Base-by-base conservation (phyloP, 2,329 filamentous ascomycete species). In the Phoma sp. region DNA sequence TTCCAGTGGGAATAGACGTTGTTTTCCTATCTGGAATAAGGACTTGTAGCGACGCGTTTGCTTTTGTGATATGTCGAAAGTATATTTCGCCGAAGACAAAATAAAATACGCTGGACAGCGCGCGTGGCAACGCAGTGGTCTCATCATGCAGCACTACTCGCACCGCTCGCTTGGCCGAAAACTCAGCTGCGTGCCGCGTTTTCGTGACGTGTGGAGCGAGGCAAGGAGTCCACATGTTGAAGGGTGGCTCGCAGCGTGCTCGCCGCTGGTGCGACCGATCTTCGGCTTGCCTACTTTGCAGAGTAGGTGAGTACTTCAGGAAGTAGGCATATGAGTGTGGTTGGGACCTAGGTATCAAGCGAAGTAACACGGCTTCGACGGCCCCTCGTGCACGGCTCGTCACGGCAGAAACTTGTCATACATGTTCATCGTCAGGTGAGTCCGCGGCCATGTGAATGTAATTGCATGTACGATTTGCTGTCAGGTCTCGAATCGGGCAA, bases 121-220 rank as follows among this genome's bases (percentile, higher is more conserved):
- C 27, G 27, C 27, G 27, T 9, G 27, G 27, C 27, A 9, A 29
- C 27, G 27, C 27, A 29, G 6, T 29, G 27, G 27, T 29, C 27
- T 29, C 27, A 29, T 9, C 27, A 29, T 29, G 27, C 27, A 29
- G 27, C 27, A 29, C 27, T 29, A 29, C 49, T 41, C 42, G 24
- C 47, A 43, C 43, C 35, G 38, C 36, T 29, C 29, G 36, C 38
- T 52, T 41, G 42, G 49, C 49, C 49, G 49, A 52, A 52, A 52
- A 47, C 38, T 37, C 38, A 42, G 43, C 49, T 52, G 49, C 42
- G 40, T 10, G 37, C 36, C 11, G 29, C 18, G 14, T 52, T 47
- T 37, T 52, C 49, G 49, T 47, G 49, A 41, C 29, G 29, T 41
- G 37, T 2, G 8, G 33, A 29, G 3, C 30, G 30, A 52, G 27